Evolutionary conservation across 371 early-diverging fungal species (phyloP).

Genomic region (Rhizopus sp.): DNA sequence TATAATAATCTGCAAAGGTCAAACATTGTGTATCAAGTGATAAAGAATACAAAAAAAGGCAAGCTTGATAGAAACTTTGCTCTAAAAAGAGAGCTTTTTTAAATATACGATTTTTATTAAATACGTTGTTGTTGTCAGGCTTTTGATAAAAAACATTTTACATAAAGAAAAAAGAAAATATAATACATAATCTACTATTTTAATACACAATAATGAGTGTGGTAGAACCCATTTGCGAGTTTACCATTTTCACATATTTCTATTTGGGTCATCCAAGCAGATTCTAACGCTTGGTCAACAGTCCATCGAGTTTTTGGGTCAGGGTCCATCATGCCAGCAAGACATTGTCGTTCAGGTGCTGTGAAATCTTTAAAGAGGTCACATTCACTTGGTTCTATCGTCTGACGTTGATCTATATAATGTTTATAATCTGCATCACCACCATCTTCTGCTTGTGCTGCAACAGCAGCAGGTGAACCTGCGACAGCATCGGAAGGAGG

Average conservation of each 20-base stretch:
- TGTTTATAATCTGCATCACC: conserved; percentile 32
- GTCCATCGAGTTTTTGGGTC: conserved; percentile 79
- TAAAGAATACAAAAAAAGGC: no score
- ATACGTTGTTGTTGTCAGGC: no score
- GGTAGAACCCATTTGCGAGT: conserved; percentile 34
- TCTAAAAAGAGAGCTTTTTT: no score
- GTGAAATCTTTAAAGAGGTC: conserved; percentile 26
- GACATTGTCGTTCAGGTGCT: conserved; percentile 29
- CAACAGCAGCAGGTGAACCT: conserved; percentile 39
- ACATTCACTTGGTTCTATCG: conserved; percentile 29
- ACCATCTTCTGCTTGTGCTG: conserved; percentile 30
- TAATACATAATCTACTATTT: conserved; percentile 5
- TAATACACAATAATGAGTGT: conserved; percentile 25
- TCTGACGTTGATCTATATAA: conserved; percentile 31
- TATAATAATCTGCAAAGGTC: no score
- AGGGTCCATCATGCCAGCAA: conserved; percentile 61
- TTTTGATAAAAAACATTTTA: background rate
- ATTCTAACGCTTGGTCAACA: conserved; percentile 75
- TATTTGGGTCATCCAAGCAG: conserved; percentile 71
- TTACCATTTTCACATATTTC: conserved; percentile 39
- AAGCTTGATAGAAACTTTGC: no score
- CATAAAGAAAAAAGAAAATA: background rate
- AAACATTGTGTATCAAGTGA: no score
- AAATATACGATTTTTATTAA: no score
- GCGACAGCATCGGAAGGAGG: conserved; percentile 18